These are phyloP conservation scores for Lachancea waltii DNA, from an alignment of 805 yeast species.

Conservation along the genomic window DNA sequence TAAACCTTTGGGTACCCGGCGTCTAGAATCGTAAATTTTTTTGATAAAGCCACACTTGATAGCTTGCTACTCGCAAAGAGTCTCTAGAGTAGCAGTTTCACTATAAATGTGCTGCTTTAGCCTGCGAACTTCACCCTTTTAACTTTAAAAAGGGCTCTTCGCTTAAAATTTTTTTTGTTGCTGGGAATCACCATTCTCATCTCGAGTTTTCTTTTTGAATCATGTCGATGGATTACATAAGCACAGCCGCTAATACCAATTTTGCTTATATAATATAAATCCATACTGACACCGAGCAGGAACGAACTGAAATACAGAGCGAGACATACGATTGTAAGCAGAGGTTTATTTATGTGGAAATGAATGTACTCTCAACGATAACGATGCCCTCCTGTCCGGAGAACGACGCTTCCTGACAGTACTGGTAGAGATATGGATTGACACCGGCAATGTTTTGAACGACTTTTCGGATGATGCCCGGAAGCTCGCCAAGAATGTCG, in stretches of 20 bases:
- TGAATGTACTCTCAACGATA: constrained; percentile 75
- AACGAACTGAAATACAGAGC: too few species aligned
- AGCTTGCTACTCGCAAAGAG: too few species aligned
- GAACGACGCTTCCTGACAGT: constrained; percentile 52
- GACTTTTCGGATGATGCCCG: constrained; percentile 68
- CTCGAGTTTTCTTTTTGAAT: constrained; percentile 7
- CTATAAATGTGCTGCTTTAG: neutral
- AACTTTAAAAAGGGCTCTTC: constrained; percentile 9
- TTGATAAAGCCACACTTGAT: too few species aligned
- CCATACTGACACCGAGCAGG: too few species aligned
- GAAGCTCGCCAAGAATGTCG: constrained; percentile 85
- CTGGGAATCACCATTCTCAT: constrained; percentile 8
- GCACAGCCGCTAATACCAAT: too few species aligned
- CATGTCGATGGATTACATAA: too few species aligned
- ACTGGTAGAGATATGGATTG: constrained; percentile 80
- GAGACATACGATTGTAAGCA: too few species aligned
- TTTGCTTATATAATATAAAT: too few species aligned
- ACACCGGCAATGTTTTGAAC: constrained; percentile 80
- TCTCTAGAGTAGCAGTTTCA: too few species aligned
- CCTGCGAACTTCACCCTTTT: neutral
- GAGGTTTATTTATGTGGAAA: constrained; percentile 32
- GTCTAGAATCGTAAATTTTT: too few species aligned
- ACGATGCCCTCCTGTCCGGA: constrained; percentile 56
- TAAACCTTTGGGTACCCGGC: too few species aligned
- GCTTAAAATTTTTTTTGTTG: constrained; percentile 8